These are phyloP conservation scores for Candida arabinofermentans DNA, from an alignment of 805 yeast species.

Conservation along the genomic window DNA sequence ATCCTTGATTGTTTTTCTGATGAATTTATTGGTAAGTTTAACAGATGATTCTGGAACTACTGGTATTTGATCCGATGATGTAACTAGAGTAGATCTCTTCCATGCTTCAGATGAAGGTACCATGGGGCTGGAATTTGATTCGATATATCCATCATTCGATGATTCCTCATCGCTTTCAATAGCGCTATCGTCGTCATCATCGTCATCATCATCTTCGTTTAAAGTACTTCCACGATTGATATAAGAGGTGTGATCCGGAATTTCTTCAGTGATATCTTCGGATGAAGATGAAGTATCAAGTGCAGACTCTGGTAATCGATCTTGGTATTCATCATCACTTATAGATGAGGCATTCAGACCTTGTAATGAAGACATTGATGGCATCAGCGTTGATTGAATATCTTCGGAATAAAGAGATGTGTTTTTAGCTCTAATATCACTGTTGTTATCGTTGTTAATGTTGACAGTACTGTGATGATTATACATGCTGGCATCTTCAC, in stretches of 20 bases:
- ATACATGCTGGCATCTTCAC: conserved; percentile 4
- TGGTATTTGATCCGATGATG: conserved; percentile 32
- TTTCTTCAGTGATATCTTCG: background rate
- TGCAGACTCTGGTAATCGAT: background rate
- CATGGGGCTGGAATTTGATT: conserved; percentile 1
- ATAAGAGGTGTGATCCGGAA: background rate
- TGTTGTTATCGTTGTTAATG: background rate
- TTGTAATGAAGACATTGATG: conserved; percentile 2
- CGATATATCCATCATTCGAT: background rate
- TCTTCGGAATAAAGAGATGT: background rate
- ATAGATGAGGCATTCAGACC: background rate
- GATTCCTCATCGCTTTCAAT: background rate
- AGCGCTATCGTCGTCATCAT: background rate
- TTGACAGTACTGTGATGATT: background rate
- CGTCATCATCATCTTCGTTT: conserved; percentile 1
- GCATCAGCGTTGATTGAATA: background rate
- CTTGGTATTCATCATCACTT: background rate
- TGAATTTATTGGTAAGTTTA: conserved; percentile 46
- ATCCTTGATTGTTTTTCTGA: conserved; percentile 63
- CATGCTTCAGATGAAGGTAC: conserved; percentile 37
- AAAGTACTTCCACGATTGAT: no score
- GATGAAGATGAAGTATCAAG: background rate
- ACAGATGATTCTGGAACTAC: conserved; percentile 41
- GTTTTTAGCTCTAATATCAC: background rate
- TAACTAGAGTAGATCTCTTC: conserved; percentile 58